Conservation (phyloP, 2,329 filamentous ascomycete genomes). For the Simplicillium aogashimaense region DNA sequence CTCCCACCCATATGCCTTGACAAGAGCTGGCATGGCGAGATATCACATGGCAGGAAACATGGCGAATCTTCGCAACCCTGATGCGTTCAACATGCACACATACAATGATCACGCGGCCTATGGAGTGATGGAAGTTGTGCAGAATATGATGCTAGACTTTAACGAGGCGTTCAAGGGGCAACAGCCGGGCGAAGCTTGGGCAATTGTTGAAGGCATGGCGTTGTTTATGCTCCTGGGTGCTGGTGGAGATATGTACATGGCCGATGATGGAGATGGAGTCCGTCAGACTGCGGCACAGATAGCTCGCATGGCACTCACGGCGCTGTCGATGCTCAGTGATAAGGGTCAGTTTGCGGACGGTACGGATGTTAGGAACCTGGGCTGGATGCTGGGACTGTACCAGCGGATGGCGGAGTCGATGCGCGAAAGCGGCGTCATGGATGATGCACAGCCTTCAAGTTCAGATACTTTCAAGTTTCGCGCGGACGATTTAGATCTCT, state of each 20-base stretch:
- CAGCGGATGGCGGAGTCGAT: too few relatives aligned
- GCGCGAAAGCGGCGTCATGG: too few relatives aligned
- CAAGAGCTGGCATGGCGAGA: constrained; percentile 17
- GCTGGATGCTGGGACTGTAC: too few relatives aligned
- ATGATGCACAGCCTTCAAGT: too few relatives aligned
- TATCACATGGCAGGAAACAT: constrained; percentile 11
- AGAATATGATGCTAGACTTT: constrained; percentile 31
- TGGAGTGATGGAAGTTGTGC: constrained; percentile 26
- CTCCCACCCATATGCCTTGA: constrained; percentile 20
- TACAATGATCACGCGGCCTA: constrained; percentile 29
- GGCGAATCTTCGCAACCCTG: constrained; percentile 14
- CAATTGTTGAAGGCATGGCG: constrained; percentile 25
- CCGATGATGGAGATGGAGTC: constrained; percentile 16
- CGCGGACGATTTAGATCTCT: too few relatives aligned
- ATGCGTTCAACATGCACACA: constrained; percentile 28
- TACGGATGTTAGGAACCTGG: too few relatives aligned
- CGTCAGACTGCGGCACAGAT: constrained; percentile 9
- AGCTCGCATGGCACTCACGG: constrained; percentile 20
- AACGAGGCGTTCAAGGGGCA: constrained; percentile 16
- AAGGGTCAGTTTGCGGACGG: too few relatives aligned
- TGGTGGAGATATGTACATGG: constrained; percentile 5
- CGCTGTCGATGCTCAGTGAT: too few relatives aligned
- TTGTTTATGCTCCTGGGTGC: constrained; percentile 16
- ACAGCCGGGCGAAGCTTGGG: constrained; percentile 26
- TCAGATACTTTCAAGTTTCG: too few relatives aligned